A percentile compares a stretch with the other conserved stretches of the same genome.
Evolutionary conservation across 1,284 basidiomycete species (phyloP).

Genomic region (Butyriboletus pseudospeciosus): DNA sequence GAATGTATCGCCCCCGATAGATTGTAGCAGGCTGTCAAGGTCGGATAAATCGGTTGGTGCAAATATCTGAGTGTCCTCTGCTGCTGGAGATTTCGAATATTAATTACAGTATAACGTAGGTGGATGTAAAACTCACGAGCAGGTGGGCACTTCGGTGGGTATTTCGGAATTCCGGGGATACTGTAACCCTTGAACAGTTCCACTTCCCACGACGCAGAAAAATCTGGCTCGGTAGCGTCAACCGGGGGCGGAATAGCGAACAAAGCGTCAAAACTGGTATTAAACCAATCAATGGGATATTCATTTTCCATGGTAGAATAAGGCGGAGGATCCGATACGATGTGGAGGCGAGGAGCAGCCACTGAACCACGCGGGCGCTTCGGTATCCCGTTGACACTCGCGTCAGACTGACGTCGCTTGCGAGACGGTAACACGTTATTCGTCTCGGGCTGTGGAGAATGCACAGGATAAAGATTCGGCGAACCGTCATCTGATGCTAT

Average conservation of each 20-base stretch:
- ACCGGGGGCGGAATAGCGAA: constrained; percentile 28
- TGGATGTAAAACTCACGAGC: constrained; percentile 13
- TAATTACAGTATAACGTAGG: not conserved
- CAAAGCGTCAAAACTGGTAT: constrained; percentile 17
- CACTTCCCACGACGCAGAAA: constrained; percentile 21
- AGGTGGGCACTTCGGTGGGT: not conserved
- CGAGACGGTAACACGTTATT: constrained; percentile 1
- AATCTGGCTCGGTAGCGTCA: constrained; percentile 18
- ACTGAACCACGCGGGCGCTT: constrained; percentile 25
- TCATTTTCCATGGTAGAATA: constrained; percentile 8
- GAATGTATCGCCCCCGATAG: constrained; percentile 1
- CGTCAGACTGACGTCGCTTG: constrained; percentile 36
- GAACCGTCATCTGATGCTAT: not conserved
- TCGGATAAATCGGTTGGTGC: not conserved
- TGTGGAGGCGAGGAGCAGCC: constrained; percentile 17
- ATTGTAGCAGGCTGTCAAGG: constrained; percentile 17
- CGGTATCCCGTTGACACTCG: constrained; percentile 7
- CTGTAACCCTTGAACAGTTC: constrained; percentile 27
- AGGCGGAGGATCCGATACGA: constrained; percentile 30
- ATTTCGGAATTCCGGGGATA: constrained; percentile 5
- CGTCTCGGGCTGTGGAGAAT: not conserved
- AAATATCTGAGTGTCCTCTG: not conserved
- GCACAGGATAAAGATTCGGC: not conserved
- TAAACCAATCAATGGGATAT: constrained; percentile 28
- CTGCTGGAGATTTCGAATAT: not conserved